Base-by-base conservation (phyloP, 495 filamentous ascomycete species). In the Pyronema domesticum region DNA sequence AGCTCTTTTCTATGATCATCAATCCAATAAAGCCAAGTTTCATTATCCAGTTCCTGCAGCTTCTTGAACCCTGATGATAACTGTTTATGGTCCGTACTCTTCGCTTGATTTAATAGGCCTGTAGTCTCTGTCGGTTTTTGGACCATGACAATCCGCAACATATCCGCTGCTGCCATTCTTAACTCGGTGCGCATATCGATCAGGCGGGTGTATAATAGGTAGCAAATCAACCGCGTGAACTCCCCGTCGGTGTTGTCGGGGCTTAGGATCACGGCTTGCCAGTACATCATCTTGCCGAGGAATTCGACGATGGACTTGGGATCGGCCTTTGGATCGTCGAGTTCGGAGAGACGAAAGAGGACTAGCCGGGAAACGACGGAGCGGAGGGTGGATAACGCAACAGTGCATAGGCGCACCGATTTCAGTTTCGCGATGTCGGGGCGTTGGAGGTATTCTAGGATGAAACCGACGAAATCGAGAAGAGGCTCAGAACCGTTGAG, bases 61-160 rank as follows among this genome's bases (percentile, higher is more conserved):
- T 84, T 86, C 57, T 83, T 78, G 60, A 98, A 95, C 0, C 85
- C 87, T 36, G 75, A 72, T 5, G 77, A 76, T n/a, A 96, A 67
- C 46, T 80, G 70, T 50, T 78, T 72, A 56, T 89, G 81, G n/a
- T 89, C 77, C 3, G 73, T 70, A 0, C 71, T 71, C 54, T 82
- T 77, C 5, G 78, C 80, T 58, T 86, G 75, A 45, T 75, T 75
- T 23, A 96, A 72, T 34, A 95, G 72, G 1, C 72, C 71, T 1
- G 80, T 73, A 19, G 83, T 83, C 58, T 93, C 89, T n/a, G 80
- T 74, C 0, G 88, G 87, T 66, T 93, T 95, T 62, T 96, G 91
- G 0, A 95, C 87, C 2, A 96, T 74, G 55, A 95, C 77, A 51
- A 94, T 85, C 37, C 91, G 80, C 80, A 89, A 91, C 40, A 66